Percentiles rank a stretch among this genome's conserved stretches.
Evolutionary conservation across 805 yeast species (phyloP).

Genomic region (Candida caryicola): DNA sequence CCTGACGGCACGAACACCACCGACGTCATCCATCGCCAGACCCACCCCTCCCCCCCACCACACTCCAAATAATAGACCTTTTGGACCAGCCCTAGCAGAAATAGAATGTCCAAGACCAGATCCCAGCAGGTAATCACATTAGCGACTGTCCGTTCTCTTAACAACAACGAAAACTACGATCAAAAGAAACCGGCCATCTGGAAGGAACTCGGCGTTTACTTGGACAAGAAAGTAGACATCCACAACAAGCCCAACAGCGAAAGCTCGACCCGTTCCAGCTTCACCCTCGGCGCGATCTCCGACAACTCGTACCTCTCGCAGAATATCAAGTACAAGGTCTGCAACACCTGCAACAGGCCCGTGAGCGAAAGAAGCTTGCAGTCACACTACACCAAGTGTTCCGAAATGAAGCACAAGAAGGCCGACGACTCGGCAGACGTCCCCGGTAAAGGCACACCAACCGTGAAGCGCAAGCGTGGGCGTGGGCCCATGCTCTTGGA

Average conservation of each 20-base stretch:
- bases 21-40: no score
- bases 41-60: no score
- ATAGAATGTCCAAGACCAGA: conserved; percentile 19
- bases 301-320: conserved; percentile 31
- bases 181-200: conserved; percentile 33
- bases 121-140: conserved; percentile 25
- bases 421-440: conserved; percentile 15
- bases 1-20: no score
- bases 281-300: conserved; percentile 21
- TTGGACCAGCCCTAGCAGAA: neutral
- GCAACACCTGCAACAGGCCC: conserved; percentile 40
- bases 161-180: conserved; percentile 14
- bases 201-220: conserved; percentile 44
- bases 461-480: conserved; percentile 25
- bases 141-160: conserved; percentile 24
- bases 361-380: conserved; percentile 34
- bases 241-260: conserved; percentile 20
- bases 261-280: conserved; percentile 18
- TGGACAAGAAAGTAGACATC: conserved; percentile 37
- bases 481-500: conserved; percentile 24
- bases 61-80: no score
- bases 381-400: conserved; percentile 34
- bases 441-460: conserved; percentile 8
- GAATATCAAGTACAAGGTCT: conserved; percentile 36
- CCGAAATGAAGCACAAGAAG: conserved; percentile 37